Percentiles rank a stretch among this genome's conserved stretches.
These are phyloP conservation scores for Stygiomarasmius scandens DNA, from an alignment of 1,284 basidiomycete species.

Conservation along the genomic window DNA sequence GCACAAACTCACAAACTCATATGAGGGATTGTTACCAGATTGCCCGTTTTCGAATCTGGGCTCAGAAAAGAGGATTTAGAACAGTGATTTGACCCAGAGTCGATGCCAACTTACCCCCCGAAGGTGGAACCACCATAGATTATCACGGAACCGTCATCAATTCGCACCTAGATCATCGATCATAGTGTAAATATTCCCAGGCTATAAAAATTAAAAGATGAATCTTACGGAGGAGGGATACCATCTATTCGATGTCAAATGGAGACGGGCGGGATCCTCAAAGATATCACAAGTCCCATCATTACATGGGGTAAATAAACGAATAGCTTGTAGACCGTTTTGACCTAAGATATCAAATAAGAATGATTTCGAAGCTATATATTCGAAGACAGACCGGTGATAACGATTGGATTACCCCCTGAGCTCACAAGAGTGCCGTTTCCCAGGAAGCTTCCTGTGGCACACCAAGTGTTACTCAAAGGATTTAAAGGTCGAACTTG, in stretches of 20 bases:
- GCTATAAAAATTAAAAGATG: slow-evolving; percentile 24
- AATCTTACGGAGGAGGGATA: slow-evolving; percentile 37
- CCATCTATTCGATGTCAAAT: slow-evolving; percentile 35
- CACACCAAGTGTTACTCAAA: slow-evolving; percentile 48
- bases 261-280: slow-evolving; percentile 28
- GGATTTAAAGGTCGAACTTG: slow-evolving; percentile 39
- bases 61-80: neutral
- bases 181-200: neutral
- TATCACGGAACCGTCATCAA: slow-evolving; percentile 24
- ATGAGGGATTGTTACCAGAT: slow-evolving; percentile 36
- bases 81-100: no score
- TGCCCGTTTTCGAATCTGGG: slow-evolving; percentile 36
- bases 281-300: slow-evolving; percentile 34
- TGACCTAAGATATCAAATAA: no score
- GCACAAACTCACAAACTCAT: no score
- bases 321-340: slow-evolving; percentile 35
- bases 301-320: slow-evolving; percentile 24
- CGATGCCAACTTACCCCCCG: slow-evolving; percentile 16
- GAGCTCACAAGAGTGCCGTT: slow-evolving; percentile 40
- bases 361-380: no score
- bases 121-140: slow-evolving; percentile 18
- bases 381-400: slow-evolving; percentile 13
- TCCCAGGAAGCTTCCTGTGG: slow-evolving; percentile 42
- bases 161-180: slow-evolving; percentile 15
- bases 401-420: slow-evolving; percentile 11